Evolutionary conservation across 2,329 filamentous ascomycete genomes (phyloP), one percentile per base, ranked within the genome.

Genomic region (Hymenoscyphus repandus): DNA sequence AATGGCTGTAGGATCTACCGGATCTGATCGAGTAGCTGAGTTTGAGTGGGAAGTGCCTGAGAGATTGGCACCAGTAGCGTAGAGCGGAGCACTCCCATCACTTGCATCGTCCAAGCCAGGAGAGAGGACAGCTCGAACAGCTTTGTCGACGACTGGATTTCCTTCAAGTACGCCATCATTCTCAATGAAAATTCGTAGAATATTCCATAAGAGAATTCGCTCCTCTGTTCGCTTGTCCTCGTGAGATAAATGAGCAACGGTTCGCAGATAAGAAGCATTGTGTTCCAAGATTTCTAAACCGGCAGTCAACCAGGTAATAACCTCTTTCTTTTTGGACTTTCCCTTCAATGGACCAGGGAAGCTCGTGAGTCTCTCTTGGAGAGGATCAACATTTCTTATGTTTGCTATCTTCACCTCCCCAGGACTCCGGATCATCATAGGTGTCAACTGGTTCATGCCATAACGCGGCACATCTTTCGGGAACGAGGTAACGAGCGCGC

Each of bases 271-370:
- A 1, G 57, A 54, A 22, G 58, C 56, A 48, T 70, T 75, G 61
- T 75, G 79, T 64, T 95, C 88, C 33, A 96, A 70, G 1, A 73
- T 72, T 34, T 88, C 84, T 50, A 97, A 92, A 47, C 85, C 89
- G 52, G 78, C 74, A 4, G 77, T 79, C 40, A 99, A 74, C 93
- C 95, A 99, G 1, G 81, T 70, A 39, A 91, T 61, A 0, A 90
- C 80, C 49, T 99, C 92, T 72, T 97, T 99, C 76, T 99, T 99
- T 75, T 96, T 97, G 1, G 85, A 83, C 66, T 96, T 97, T 37
- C 83, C 79, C 68, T 86, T 90, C 27, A 99, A 72, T 2, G 95
- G 93, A 0, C 93, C 93, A 0, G 93, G 93, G 63, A 97, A 97
- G 59, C 85, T 90, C 15, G 82, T 78, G 44, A 93, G 72, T 2